phyloP scores from a whole-genome alignment of 1,284 basidiomycete genomes.

The Austroboletus novae-zelandiae region DNA sequence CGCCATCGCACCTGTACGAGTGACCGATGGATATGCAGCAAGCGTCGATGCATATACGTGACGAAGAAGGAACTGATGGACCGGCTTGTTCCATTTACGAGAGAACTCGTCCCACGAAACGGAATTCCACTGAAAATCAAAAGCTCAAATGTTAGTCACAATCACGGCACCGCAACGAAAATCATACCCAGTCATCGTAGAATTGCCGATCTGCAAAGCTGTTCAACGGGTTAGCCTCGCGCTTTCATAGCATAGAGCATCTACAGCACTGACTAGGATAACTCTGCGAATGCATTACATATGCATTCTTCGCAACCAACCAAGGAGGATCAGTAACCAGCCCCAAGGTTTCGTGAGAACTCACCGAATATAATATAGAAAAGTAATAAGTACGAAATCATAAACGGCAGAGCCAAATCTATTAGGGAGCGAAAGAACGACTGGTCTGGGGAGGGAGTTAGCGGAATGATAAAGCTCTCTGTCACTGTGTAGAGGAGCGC shows the following conservation, averaged over 20 bases:
- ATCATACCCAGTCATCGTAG: slow-evolving; percentile 87
- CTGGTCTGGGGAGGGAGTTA: slow-evolving; percentile 69
- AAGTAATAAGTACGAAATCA: slow-evolving; percentile 77
- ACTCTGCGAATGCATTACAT: slow-evolving; percentile 92
- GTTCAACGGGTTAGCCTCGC: slow-evolving; percentile 13
- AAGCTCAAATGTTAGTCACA: background rate
- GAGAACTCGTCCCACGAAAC: slow-evolving; percentile 97
- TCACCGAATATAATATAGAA: slow-evolving; percentile 83
- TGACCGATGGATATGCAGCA: slow-evolving; percentile 66
- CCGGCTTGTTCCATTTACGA: slow-evolving; percentile 92
- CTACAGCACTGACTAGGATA: slow-evolving; percentile 60
- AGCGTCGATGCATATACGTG: slow-evolving; percentile 94
- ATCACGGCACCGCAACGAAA: background rate
- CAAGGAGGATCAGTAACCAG: slow-evolving; percentile 2
- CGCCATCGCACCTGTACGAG: slow-evolving; percentile 80
- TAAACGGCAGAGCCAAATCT: slow-evolving; percentile 92
- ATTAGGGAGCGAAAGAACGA: slow-evolving; percentile 77
- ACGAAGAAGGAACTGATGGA: slow-evolving; percentile 89
- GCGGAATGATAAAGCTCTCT: slow-evolving; percentile 90
- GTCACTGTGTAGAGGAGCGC: slow-evolving; percentile 89
- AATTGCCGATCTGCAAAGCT: slow-evolving; percentile 96
- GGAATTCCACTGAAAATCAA: slow-evolving; percentile 80
- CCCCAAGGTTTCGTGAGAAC: slow-evolving; percentile 15
- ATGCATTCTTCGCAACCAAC: slow-evolving; percentile 72
- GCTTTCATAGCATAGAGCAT: background rate